Conservation (phyloP, 2,329 filamentous ascomycete genomes). For the Calonectria pauciramosa region DNA sequence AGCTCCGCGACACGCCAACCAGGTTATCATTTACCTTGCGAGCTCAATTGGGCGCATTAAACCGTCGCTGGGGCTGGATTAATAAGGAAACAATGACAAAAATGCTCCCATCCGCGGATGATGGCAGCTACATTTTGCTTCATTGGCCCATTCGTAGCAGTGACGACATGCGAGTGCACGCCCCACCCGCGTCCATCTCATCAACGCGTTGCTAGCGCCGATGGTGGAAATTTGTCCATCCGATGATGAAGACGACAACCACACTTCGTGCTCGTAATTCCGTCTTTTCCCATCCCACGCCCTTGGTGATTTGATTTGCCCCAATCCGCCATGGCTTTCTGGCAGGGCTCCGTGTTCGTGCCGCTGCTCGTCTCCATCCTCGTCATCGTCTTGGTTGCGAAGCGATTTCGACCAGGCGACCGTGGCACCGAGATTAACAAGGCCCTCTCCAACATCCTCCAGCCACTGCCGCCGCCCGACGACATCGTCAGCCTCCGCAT, state of each 20-base stretch:
- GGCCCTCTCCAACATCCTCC: not conserved
- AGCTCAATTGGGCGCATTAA: not conserved
- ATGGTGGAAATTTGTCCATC: not conserved
- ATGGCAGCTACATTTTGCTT: too few relatives aligned
- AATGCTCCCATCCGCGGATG: not conserved
- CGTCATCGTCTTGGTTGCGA: not conserved
- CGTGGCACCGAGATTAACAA: not conserved
- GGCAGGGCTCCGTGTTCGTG: not conserved
- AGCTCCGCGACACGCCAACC: not conserved
- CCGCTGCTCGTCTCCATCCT: not conserved
- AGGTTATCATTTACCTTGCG: not conserved
- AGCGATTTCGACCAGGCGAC: not conserved
- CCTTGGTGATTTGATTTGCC: not conserved
- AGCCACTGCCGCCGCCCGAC: conserved; percentile 29
- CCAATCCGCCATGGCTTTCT: not conserved
- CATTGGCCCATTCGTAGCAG: not conserved
- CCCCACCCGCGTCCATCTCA: not conserved
- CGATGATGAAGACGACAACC: not conserved
- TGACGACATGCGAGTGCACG: not conserved
- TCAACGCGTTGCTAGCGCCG: not conserved
- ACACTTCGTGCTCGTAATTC: not conserved
- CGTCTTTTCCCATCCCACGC: not conserved
- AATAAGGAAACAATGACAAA: too few relatives aligned
- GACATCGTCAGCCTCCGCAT: conserved; percentile 59
- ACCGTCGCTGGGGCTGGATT: not conserved